Evolutionary conservation across 163 green algal genomes (phyloP).

Genomic region (Trebouxiophyceae sp.): DNA sequence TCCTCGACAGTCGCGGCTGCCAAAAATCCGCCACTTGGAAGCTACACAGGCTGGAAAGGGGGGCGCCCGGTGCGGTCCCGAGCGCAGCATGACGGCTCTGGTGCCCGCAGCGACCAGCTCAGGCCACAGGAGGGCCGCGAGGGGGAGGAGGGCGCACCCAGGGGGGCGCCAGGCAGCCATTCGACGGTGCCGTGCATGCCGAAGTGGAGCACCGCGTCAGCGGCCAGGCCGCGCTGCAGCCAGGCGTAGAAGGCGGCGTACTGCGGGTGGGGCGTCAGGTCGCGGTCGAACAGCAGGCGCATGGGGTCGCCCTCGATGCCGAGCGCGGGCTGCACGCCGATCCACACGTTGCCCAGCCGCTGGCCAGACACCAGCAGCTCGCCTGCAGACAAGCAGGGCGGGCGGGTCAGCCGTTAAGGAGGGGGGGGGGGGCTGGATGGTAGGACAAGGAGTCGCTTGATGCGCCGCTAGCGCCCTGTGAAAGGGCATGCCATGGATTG

Average conservation of each 20-base stretch:
- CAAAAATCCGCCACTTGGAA: background rate
- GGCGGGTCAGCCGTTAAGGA: no score
- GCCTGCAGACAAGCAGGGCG: no score
- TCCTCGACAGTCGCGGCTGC: no score
- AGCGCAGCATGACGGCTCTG: no score
- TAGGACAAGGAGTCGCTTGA: no score
- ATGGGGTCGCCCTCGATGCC: conserved; percentile 97
- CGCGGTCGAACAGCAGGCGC: conserved; percentile 94
- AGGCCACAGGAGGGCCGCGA: no score
- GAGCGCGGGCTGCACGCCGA: conserved; percentile 91
- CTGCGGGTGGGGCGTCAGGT: conserved; percentile 79
- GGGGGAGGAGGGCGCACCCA: conserved; percentile 6
- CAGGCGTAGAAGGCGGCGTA: conserved; percentile 83
- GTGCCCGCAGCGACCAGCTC: no score
- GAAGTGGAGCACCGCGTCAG: conserved; percentile 89
- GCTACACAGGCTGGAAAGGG: no score
- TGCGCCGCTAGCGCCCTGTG: no score
- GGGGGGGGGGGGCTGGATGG: no score
- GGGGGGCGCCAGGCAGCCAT: conserved; percentile 68
- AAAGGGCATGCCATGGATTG: no score
- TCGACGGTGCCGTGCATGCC: conserved; percentile 98
- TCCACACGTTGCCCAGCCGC: conserved; percentile 86
- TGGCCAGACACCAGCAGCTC: conserved; percentile 55
- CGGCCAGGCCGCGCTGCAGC: conserved; percentile 69
- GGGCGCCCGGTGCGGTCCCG: no score